phyloP scores from a whole-genome alignment of 768 basidiomycete species.

The Termitomyces sp. region DNA sequence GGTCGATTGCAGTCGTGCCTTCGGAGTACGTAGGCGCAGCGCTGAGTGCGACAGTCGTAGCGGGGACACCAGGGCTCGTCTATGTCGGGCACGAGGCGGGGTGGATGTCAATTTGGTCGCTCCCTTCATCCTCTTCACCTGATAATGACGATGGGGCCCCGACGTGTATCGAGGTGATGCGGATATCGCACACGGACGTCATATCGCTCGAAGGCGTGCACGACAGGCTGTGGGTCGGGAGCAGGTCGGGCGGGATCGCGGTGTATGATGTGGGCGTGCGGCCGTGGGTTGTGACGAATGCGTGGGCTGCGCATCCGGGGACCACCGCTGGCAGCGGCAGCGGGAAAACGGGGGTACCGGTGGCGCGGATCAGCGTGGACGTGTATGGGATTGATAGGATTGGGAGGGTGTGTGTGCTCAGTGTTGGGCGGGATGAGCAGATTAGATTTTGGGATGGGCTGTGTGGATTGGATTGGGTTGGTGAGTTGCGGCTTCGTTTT shows the following conservation, averaged over 20 bases:
- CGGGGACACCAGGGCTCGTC: slow-evolving; percentile 59
- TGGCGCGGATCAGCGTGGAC: slow-evolving; percentile 65
- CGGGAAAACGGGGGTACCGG: no score
- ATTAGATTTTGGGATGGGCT: slow-evolving; percentile 89
- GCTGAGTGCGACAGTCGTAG: slow-evolving; percentile 74
- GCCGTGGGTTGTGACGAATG: slow-evolving; percentile 87
- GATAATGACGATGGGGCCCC: slow-evolving; percentile 54
- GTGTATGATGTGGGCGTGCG: slow-evolving; percentile 70
- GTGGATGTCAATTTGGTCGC: slow-evolving; percentile 77
- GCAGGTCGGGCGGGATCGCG: slow-evolving; percentile 76
- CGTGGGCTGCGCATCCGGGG: slow-evolving; percentile 80
- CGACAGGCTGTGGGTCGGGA: slow-evolving; percentile 86
- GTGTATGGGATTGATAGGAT: slow-evolving; percentile 69
- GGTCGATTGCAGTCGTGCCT: slow-evolving; percentile 54
- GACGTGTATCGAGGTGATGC: slow-evolving; percentile 69
- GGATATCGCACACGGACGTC: slow-evolving; percentile 79
- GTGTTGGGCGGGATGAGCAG: slow-evolving; percentile 69
- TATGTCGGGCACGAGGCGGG: slow-evolving; percentile 95
- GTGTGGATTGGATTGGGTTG: slow-evolving; percentile 80
- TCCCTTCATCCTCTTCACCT: no score
- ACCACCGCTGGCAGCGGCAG: no score
- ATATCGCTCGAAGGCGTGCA: slow-evolving; percentile 83
- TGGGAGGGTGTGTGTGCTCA: slow-evolving; percentile 66
- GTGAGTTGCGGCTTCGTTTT: no score
- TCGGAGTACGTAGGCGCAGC: slow-evolving; percentile 78